Evolutionary conservation across 768 basidiomycete genomes (phyloP).

Genomic region (Trametes coccinea): DNA sequence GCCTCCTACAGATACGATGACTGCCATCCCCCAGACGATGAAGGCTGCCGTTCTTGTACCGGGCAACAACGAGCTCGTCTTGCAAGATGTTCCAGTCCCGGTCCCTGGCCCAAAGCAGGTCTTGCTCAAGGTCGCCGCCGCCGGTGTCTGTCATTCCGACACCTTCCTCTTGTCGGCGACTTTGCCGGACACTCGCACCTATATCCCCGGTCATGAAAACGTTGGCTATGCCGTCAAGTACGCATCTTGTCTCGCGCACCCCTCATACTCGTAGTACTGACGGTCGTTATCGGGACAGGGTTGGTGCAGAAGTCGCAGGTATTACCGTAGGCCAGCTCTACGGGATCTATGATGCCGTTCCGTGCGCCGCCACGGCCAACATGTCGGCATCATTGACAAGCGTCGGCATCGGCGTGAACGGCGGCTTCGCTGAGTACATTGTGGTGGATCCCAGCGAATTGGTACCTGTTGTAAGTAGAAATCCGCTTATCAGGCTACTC

Average conservation of each 20-base stretch:
- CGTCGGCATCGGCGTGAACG: constrained; percentile 4
- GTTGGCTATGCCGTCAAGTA: constrained; percentile 10
- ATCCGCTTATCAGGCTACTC: no score
- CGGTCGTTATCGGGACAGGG: neutral
- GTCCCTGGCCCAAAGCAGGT: constrained; percentile 7
- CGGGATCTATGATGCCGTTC: neutral
- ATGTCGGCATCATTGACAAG: neutral
- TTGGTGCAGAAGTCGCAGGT: neutral
- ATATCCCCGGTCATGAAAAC: constrained; percentile 15
- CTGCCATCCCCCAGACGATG: constrained; percentile 1
- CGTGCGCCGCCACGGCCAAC: neutral
- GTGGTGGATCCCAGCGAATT: constrained; percentile 3
- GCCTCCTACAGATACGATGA: no score
- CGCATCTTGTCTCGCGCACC: neutral
- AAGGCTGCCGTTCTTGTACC: constrained; percentile 31
- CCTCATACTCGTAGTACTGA: neutral
- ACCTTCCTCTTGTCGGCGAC: constrained; percentile 6
- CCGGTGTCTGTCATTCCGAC: constrained; percentile 19
- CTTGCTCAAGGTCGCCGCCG: constrained; percentile 18
- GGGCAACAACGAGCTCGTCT: constrained; percentile 34
- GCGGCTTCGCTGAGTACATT: constrained; percentile 11
- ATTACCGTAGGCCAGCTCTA: constrained; percentile 8
- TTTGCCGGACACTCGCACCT: constrained; percentile 7
- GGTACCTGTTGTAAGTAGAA: constrained; percentile 9
- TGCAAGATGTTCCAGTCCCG: constrained; percentile 7